phyloP scores from a whole-genome alignment of 116 monocot species.

The Cymodocea nodosa region DNA sequence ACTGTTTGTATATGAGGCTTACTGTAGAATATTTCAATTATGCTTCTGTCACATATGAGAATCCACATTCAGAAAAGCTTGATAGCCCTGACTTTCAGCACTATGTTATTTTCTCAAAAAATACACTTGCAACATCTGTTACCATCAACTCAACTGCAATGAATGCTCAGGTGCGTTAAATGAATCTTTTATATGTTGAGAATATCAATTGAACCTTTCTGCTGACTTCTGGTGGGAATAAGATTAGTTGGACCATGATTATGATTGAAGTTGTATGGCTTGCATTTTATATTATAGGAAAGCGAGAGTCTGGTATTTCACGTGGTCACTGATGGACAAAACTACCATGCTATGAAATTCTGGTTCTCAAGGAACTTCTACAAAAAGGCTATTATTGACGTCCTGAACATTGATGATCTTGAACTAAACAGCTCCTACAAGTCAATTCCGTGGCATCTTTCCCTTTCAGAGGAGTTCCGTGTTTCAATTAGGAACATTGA shows the following conservation, averaged over 20 bases:
- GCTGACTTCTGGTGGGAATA: too few species aligned
- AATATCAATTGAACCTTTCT: neutral
- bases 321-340: conserved; percentile 59
- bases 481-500: conserved; percentile 29
- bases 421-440: conserved; percentile 11
- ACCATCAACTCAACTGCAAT: conserved; percentile 76
- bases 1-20: conserved; percentile 86
- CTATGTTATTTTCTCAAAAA: conserved; percentile 67
- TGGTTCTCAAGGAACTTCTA: conserved; percentile 69
- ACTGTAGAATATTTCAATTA: conserved; percentile 69
- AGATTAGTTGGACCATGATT: too few species aligned
- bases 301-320: conserved; percentile 54
- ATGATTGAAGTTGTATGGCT: neutral
- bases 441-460: conserved; percentile 9
- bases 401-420: conserved; percentile 56
- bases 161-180: conserved; percentile 43
- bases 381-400: conserved; percentile 36
- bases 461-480: conserved; percentile 63
- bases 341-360: conserved; percentile 74
- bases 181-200: neutral
- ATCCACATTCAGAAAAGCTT: conserved; percentile 21
- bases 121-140: conserved; percentile 63
- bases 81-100: conserved; percentile 35
- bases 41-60: conserved; percentile 14
- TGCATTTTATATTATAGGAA: conserved; percentile 34